These are phyloP conservation scores for Diaporthe citriasiana DNA, from an alignment of 2,329 filamentous ascomycete species.

Conservation along the genomic window DNA sequence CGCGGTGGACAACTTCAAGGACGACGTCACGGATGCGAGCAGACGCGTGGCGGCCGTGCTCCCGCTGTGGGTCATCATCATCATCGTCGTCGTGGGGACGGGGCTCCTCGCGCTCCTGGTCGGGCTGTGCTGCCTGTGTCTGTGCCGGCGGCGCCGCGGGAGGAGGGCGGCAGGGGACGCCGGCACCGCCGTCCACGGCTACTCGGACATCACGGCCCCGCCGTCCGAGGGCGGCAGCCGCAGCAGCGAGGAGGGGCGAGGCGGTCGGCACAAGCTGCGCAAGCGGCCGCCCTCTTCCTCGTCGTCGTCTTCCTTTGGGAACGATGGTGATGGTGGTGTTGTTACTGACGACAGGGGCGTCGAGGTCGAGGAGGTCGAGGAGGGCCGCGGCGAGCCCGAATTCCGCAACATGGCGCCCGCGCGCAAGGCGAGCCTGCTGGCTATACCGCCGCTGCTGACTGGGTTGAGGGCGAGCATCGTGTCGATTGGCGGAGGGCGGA, in stretches of 20 bases:
- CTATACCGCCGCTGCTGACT: slow-evolving; percentile 47
- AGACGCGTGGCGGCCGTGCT: slow-evolving; percentile 41
- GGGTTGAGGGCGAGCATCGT: slow-evolving; percentile 31
- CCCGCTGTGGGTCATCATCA: slow-evolving; percentile 55
- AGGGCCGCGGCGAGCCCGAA: slow-evolving; percentile 37
- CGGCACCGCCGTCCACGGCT: neutral
- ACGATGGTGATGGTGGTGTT: neutral
- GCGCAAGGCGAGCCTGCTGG: slow-evolving; percentile 34
- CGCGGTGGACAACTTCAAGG: slow-evolving; percentile 8
- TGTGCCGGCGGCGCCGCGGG: slow-evolving; percentile 40
- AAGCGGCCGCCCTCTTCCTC: slow-evolving; percentile 18
- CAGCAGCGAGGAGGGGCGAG: slow-evolving; percentile 30
- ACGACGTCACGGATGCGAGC: neutral
- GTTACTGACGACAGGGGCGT: slow-evolving; percentile 2
- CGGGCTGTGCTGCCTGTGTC: slow-evolving; percentile 53
- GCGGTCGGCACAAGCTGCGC: slow-evolving; percentile 25
- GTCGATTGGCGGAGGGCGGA: slow-evolving; percentile 18
- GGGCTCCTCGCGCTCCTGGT: slow-evolving; percentile 61
- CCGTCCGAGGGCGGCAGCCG: slow-evolving; percentile 26
- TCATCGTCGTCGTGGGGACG: slow-evolving; percentile 64
- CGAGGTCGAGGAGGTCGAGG: slow-evolving; percentile 22
- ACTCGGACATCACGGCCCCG: neutral
- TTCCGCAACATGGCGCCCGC: slow-evolving; percentile 41
- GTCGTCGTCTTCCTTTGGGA: neutral
- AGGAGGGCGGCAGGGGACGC: slow-evolving; percentile 5